Percentiles rank a stretch among this genome's conserved stretches.
Conservation (phyloP, 1,139 yeast genomes). For the Scheffersomyces insectosa region DNA sequence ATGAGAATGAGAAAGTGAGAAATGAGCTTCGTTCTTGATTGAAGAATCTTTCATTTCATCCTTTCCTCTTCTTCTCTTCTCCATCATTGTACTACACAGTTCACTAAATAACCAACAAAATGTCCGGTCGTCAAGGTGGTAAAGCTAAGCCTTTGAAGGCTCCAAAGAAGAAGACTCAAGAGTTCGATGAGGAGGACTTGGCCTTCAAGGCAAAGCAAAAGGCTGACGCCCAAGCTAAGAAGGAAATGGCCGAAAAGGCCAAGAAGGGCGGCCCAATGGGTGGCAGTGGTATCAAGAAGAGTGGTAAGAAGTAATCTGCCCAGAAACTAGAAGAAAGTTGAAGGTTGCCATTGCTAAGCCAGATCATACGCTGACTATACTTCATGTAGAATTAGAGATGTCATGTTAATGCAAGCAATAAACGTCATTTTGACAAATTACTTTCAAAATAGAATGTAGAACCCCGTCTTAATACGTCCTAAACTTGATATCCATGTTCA, state of each 20-base stretch:
- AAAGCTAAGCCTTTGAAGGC: slow-evolving; percentile 68
- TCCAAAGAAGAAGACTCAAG: slow-evolving; percentile 75
- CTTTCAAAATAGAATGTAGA: no score
- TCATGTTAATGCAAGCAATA: no score
- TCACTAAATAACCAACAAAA: slow-evolving; percentile 14
- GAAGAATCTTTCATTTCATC: background rate
- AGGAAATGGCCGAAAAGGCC: slow-evolving; percentile 86
- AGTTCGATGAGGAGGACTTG: slow-evolving; percentile 74
- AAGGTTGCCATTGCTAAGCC: background rate
- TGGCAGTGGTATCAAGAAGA: slow-evolving; percentile 95
- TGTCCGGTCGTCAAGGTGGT: slow-evolving; percentile 80
- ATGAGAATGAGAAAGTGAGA: no score
- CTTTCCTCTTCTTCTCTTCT: background rate
- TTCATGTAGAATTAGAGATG: no score
- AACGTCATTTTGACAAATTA: no score
- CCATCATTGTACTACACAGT: background rate
- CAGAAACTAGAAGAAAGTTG: background rate
- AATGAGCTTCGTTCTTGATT: no score
- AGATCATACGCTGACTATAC: no score
- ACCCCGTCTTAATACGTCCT: no score
- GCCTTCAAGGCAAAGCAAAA: slow-evolving; percentile 94
- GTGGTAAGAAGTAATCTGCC: slow-evolving; percentile 54
- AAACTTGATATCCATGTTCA: background rate
- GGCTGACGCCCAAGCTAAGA: slow-evolving; percentile 91
- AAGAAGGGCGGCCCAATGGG: slow-evolving; percentile 87